phyloP scores from a whole-genome alignment of 2,329 filamentous ascomycete species.

The Verticillium alfalfae region DNA sequence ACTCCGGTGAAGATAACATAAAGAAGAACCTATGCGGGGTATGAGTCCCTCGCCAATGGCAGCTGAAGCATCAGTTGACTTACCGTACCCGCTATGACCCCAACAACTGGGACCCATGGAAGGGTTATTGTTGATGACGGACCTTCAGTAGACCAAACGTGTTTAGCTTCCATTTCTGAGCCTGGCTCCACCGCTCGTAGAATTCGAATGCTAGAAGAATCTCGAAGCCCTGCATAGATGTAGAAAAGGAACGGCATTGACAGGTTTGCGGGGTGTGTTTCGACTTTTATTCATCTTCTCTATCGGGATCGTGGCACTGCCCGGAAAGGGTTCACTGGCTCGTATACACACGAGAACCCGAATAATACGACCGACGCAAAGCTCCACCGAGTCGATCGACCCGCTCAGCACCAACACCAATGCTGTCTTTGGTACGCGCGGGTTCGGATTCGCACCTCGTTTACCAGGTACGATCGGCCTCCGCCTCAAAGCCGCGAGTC shows the following conservation, averaged over 20 bases:
- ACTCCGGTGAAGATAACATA: constrained; percentile 4
- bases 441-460: background rate
- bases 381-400: background rate
- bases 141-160: background rate
- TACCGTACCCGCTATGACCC: background rate
- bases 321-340: background rate
- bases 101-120: background rate
- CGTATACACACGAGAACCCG: background rate
- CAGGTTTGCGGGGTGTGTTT: background rate
- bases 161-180: background rate
- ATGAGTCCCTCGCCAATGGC: background rate
- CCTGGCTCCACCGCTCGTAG: background rate
- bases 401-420: too few species aligned
- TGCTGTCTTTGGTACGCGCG: background rate
- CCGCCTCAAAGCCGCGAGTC: too few species aligned
- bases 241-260: too few species aligned
- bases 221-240: background rate
- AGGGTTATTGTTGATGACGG: background rate
- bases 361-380: background rate
- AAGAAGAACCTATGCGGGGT: background rate
- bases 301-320: background rate
- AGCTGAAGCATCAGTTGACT: background rate
- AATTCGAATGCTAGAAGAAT: too few species aligned
- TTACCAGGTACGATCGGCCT: background rate
- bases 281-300: background rate